Evolutionary conservation across 2,329 filamentous ascomycete genomes (phyloP), one percentile per base, ranked within the genome.

Genomic region (Penicillium oxalicum): DNA sequence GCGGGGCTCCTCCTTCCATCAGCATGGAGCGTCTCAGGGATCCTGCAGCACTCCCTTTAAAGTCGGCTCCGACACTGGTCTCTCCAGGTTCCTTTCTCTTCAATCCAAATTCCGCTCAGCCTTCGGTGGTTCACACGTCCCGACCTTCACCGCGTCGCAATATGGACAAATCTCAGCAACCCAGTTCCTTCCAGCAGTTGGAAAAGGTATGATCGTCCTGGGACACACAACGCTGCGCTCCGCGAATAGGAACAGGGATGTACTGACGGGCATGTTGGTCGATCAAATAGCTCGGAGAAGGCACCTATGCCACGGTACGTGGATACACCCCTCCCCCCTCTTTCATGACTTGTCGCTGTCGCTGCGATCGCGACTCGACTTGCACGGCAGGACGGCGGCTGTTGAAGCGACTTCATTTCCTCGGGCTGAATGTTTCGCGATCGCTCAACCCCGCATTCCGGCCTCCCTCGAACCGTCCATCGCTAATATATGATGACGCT

Each of bases 161-260:
- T 35, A 97, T 97, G 91, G 91, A 96, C 73, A 87, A 88, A 66
- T 88, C 94, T 70, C 79, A 87, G 64, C 89, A 96, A 65, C 91
- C 91, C 48, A 95, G 87, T 75, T 97, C 91, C 54, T 98, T 98
- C 78, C 91, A 97, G 80, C 93, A 97, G 83, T 81, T 97, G 70
- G 93, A 98, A 74, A 98, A 91, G 72, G 73, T 75, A 61, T 45
- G 56, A n/a, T 35, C 44, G 56, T 18, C 39, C 6, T 18, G 26
- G 28, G n/a, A 32, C 25, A 32, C 18, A 37, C 48, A 26, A 39
- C 38, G 40, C 34, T 29, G 42, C 18, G 18, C 18, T 18, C 18
- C 18, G 18, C 18, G 18, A 18, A 28, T 43, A 28, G 42, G 13
- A 34, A 32, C 32, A 27, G 45, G 25, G 4, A 36, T 26, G 44